Percentiles rank a stretch among this genome's conserved stretches.
Evolutionary conservation across 1,139 yeast species (phyloP).

Genomic region (Barnettozyma hawaiiensis): DNA sequence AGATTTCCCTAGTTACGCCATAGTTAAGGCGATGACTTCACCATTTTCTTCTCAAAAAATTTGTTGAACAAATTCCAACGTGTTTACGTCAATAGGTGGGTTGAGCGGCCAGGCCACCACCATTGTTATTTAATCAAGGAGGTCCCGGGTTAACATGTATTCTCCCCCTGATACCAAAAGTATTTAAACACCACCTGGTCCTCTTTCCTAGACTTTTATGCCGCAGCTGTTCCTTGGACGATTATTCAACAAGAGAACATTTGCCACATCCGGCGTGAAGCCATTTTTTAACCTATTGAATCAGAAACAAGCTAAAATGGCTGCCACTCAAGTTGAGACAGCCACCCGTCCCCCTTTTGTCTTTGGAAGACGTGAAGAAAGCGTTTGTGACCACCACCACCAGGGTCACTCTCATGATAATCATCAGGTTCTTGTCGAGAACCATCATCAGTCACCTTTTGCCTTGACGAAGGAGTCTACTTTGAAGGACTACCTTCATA

Average conservation of each 20-base stretch:
- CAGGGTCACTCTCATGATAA: slow-evolving; percentile 1
- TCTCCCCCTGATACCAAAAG: not conserved
- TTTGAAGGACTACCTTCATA: slow-evolving; percentile 57
- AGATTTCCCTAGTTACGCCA: not conserved
- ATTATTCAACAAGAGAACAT: not conserved
- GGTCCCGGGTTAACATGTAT: not conserved
- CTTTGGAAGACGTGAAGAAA: not conserved
- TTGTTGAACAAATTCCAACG: slow-evolving; percentile 3
- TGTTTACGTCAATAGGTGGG: slow-evolving; percentile 1
- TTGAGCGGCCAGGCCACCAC: not conserved
- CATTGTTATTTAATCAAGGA: not conserved
- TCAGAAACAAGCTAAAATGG: slow-evolving; percentile 5
- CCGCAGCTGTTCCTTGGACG: not conserved
- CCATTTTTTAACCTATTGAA: slow-evolving; percentile 5
- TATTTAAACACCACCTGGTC: not conserved
- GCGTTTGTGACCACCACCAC: slow-evolving; percentile 3
- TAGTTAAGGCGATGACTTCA: slow-evolving; percentile 4
- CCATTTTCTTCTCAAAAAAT: not conserved
- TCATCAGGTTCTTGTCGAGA: slow-evolving; percentile 7
- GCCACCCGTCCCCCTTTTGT: slow-evolving; percentile 4
- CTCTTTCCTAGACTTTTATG: not conserved
- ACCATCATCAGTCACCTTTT: slow-evolving; percentile 39
- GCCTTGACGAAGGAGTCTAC: slow-evolving; percentile 52
- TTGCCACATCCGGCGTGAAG: not conserved
- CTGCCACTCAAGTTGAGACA: slow-evolving; percentile 8